These are phyloP conservation scores for Termitomyces sp. DNA, from an alignment of 768 basidiomycete genomes.

Conservation along the genomic window DNA sequence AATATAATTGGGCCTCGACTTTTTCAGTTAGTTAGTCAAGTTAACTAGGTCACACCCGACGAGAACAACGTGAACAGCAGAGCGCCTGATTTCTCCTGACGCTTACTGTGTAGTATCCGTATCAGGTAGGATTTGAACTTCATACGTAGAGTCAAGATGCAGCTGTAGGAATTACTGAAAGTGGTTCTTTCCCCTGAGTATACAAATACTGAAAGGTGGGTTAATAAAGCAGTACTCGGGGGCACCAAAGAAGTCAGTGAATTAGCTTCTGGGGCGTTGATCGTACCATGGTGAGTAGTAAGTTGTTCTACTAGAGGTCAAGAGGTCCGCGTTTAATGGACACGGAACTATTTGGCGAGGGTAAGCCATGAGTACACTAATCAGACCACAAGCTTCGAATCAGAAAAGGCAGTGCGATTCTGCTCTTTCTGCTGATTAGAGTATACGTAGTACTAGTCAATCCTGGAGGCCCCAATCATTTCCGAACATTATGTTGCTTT, in stretches of 20 bases:
- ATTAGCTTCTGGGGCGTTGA: not conserved
- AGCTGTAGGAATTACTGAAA: not conserved
- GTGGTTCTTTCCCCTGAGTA: not conserved
- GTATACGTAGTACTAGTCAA: not conserved
- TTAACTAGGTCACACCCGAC: not conserved
- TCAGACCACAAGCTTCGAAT: not conserved
- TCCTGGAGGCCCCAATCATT: constrained; percentile 25
- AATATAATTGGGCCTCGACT: not conserved
- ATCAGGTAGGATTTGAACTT: no score
- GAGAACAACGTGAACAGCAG: not conserved
- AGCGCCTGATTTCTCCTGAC: constrained; percentile 4
- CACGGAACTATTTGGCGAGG: not conserved
- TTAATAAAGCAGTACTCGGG: not conserved
- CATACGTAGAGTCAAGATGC: not conserved
- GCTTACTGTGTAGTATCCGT: no score
- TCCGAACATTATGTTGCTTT: constrained; percentile 34
- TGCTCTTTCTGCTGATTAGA: not conserved
- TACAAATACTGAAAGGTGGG: not conserved
- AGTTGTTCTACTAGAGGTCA: not conserved
- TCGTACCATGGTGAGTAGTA: not conserved
- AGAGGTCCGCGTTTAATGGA: not conserved
- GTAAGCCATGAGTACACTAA: not conserved
- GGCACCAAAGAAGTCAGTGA: not conserved
- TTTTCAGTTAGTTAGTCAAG: no score
- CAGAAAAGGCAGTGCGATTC: not conserved